A percentile compares a stretch with the other conserved stretches of the same genome.
phyloP scores from a whole-genome alignment of 192 early-diverging fungal genomes.

The Spizellomyces punctatus region DNA sequence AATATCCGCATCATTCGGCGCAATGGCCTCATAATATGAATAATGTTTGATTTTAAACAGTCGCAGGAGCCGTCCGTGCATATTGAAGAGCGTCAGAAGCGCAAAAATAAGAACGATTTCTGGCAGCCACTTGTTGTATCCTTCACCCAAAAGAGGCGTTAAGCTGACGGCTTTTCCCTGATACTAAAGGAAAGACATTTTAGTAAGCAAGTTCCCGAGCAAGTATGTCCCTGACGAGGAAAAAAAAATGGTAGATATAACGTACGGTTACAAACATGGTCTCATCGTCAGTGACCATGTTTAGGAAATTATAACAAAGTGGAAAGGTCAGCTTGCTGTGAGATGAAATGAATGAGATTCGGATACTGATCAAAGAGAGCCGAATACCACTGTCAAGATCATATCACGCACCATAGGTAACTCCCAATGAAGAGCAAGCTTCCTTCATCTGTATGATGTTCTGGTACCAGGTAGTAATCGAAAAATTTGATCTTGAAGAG shows the following conservation, averaged over 20 bases:
- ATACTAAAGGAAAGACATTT: slow-evolving; percentile 44
- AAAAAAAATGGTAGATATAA: background rate
- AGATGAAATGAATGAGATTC: background rate
- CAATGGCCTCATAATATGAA: slow-evolving; percentile 38
- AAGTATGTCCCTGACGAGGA: background rate
- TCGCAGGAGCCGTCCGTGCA: slow-evolving; percentile 80
- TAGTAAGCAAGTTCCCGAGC: slow-evolving; percentile 64
- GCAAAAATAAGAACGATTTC: slow-evolving; percentile 82
- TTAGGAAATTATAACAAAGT: slow-evolving; percentile 94
- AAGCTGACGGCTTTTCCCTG: slow-evolving; percentile 72
- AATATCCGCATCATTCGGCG: slow-evolving; percentile 25
- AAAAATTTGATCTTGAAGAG: slow-evolving; percentile 90
- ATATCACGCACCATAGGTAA: slow-evolving; percentile 74
- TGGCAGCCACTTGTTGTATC: slow-evolving; percentile 87
- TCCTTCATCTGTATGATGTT: slow-evolving; percentile 92
- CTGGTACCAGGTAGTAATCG: slow-evolving; percentile 86
- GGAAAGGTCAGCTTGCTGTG: slow-evolving; percentile 64
- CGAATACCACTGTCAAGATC: background rate
- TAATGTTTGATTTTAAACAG: slow-evolving; percentile 54
- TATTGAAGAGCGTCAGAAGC: slow-evolving; percentile 73
- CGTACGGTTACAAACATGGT: slow-evolving; percentile 54
- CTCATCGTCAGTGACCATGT: slow-evolving; percentile 56
- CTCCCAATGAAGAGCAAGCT: slow-evolving; percentile 91
- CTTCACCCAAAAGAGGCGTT: slow-evolving; percentile 85
- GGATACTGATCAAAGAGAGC: background rate